These are phyloP conservation scores for Psophocarpus tetragonolobus DNA, from an alignment of 306 rosid genomes.

Conservation along the genomic window DNA sequence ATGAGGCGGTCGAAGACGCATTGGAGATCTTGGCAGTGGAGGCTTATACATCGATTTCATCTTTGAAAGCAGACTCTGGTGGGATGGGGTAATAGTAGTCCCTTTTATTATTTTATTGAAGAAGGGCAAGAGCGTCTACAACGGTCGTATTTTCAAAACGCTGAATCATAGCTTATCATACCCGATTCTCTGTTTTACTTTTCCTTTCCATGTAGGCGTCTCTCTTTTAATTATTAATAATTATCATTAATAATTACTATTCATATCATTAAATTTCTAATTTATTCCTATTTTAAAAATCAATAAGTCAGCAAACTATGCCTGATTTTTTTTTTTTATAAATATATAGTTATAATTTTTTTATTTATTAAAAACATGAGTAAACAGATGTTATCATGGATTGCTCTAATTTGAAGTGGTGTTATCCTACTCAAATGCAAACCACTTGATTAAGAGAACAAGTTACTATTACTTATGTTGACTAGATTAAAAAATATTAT, in stretches of 20 bases:
- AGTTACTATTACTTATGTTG: too few species aligned
- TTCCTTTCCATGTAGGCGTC: neutral
- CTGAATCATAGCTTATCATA: neutral
- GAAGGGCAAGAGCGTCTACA: constrained; percentile 38
- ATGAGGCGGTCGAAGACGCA: constrained; percentile 55
- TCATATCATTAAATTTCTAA: too few species aligned
- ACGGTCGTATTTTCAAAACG: constrained; percentile 52
- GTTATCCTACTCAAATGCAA: too few species aligned
- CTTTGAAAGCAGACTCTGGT: constrained; percentile 45
- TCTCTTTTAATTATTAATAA: neutral
- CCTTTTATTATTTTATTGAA: constrained; percentile 26
- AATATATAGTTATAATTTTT: too few species aligned
- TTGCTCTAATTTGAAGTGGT: too few species aligned
- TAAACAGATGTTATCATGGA: too few species aligned
- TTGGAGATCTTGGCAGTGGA: constrained; percentile 73
- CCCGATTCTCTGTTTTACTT: neutral
- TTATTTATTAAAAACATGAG: too few species aligned
- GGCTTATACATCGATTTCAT: constrained; percentile 64
- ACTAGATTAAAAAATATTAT: too few species aligned
- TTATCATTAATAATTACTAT: neutral
- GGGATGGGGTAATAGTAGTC: neutral
- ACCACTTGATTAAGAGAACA: too few species aligned
- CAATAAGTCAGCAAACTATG: too few species aligned
- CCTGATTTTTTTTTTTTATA: too few species aligned
- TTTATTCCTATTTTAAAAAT: too few species aligned